Base-by-base conservation (phyloP, 1,284 basidiomycete species). In the Naganishia albida region DNA sequence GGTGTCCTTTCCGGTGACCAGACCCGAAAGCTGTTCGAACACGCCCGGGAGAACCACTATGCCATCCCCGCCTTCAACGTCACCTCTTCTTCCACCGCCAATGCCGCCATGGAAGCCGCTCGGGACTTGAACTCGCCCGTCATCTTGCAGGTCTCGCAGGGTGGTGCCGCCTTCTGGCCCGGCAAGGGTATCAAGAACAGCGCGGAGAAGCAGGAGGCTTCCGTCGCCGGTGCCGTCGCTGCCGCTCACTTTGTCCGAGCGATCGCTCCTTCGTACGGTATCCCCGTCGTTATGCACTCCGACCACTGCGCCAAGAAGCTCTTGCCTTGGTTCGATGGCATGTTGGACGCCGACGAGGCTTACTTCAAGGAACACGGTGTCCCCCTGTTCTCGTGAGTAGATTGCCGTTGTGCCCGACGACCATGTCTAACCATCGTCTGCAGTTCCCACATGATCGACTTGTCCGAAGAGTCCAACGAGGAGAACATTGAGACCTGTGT, bases 301-400 rank as follows among this genome's bases (percentile, higher is more conserved):
- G 96, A 99, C 82, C 96, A 99, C 84, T 99, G 96, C 78, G 96
- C 96, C 55, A 85, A 96, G 79, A 99, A 99, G 82, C 91, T 99
- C 70, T 87, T 99, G 67, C 94, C 90, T 16, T 99, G 96, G 96
- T 97, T 98, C 82, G 96, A 99, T 79, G 95, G 80, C 72, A 98
- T 99, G 96, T 91, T 99, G 79, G 89, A 87, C 63, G 95, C 95
- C 66, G 89, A 99, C 79, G 91, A 97, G 82, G 90, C 85, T 30
- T 93, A 96, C 85, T 96, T 84, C 86, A 92, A 91, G 81, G 81
- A 85, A 72, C 87, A 96, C 83, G 85, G 88, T 70, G 91, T 92
- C 78, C 87, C 96, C 53, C 88, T 99, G 67, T 98, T 95, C 86
- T 95, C 91, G 78, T 80, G 62, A 72, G 75, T 71, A n/a, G n/a